Evolutionary conservation across 2,329 filamentous ascomycete species (phyloP), one percentile per base, ranked within the genome.

Genomic region (Neocucurbitaria cava): DNA sequence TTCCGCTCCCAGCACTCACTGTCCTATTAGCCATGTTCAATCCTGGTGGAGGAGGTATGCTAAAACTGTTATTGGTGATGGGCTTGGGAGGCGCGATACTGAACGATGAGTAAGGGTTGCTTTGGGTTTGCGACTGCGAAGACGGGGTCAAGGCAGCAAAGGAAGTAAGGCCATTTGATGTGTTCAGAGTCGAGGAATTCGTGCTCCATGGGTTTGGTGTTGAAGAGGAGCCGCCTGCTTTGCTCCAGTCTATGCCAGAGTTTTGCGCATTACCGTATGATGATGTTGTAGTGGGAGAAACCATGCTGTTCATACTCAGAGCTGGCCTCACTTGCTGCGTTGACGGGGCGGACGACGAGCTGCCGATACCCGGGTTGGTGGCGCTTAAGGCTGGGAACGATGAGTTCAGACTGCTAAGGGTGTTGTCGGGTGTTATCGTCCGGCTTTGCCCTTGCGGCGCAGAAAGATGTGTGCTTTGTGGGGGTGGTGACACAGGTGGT

Each of bases 111-210:
- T 73, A 76, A 4, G 71, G 69, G 45, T 61, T 69, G 17, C 61
- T 64, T 23, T 71, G 60, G 20, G 53, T 39, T 26, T 62, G 59
- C 15, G 58, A 26, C 17, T 66, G 65, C 18, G 62, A 49, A 5
- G 59, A 62, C 70, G 15, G 81, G 75, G 84, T 84, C 85, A 74
- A 85, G 80, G 52, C 85, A 81, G 51, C 85, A 56, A 74, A 77
- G 15, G 80, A 78, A 0, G 79, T 75, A 5, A 69, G 56, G 4
- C 56, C 54, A 46, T 55, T 61, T 39, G 67, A 35, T 33, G 49
- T 54, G 24, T 41, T 54, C 39, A 52, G 55, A 11, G 50, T 58
- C 21, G 54, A 64, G 1, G 65, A 59, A 2, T 53, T 47, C 23
- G 46, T 60, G 8, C 65, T 64, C 71, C 71, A 74, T 1, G 64